Evolutionary conservation across 2,329 filamentous ascomycete species (phyloP), one percentile per base, ranked within the genome.

Genomic region (Fusarium sp.): DNA sequence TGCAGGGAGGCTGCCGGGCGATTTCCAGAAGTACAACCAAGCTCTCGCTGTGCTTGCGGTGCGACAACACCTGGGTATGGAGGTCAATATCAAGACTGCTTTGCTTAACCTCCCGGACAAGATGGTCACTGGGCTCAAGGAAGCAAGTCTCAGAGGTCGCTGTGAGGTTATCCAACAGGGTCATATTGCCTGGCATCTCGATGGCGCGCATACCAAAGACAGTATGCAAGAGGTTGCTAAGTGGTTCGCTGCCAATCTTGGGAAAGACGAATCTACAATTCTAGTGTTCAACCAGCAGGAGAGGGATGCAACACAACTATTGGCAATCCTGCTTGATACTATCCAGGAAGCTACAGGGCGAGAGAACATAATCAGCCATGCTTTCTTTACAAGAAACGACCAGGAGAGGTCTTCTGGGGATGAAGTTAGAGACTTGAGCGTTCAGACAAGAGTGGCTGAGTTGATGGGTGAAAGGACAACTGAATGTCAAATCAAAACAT

Each of bases 211-310:
- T 76, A 97, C 94, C 0, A 83, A 89, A 22, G 94, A 97, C 71
- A 96, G 93, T 71, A 88, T 97, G 66, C 84, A 88, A 52, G 85
- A 92, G 41, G 91, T 92, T 13, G 92, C 89, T 5, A 83, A 83
- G 68, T 97, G 94, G 94, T 95, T 95, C 73, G 87, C 86, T 3
- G 79, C 79, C 9, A 80, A 83, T 47, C 74, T 85, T n/a, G 75
- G 57, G 9, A 40, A 66, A 1, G 60, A 65, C 0, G 75, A 76
- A 9, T 52, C 68, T 26, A 79, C 82, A 44, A 82, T 92, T 0
- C 81, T 98, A 45, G 85, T 98, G 47, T 98, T 98, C 83, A 97
- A 97, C 78, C 95, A 97, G 78, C 93, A 97, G 75, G 93, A 93
- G 11, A 88, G 94, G 32, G 90, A 97, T 74, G 92, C 92, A 7